Percentiles rank a stretch among this genome's conserved stretches.
phyloP scores from a whole-genome alignment of 2,329 filamentous ascomycete genomes.

The Mariannaea elegans region DNA sequence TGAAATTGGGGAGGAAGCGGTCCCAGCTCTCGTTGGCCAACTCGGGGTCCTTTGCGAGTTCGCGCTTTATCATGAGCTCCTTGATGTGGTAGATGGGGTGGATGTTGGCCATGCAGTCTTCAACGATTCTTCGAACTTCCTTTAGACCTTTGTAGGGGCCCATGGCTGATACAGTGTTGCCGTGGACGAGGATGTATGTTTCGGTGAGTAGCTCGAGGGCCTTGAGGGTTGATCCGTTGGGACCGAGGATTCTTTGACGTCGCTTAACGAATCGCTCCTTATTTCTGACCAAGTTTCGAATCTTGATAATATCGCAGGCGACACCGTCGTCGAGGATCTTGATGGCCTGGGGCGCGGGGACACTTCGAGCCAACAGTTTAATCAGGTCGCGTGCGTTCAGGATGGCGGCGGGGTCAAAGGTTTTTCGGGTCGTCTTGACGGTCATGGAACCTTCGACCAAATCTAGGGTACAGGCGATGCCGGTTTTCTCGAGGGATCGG shows the following conservation, averaged over 20 bases:
- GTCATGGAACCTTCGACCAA: conserved; percentile 96
- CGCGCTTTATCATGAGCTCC: conserved; percentile 91
- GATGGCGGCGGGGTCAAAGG: conserved; percentile 90
- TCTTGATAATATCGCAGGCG: conserved; percentile 96
- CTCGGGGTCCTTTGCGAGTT: conserved; percentile 88
- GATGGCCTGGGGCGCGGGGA: conserved; percentile 90
- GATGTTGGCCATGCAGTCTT: conserved; percentile 97
- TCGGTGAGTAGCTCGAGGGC: conserved; percentile 90
- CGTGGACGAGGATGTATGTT: conserved; percentile 94
- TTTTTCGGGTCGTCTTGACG: conserved; percentile 92
- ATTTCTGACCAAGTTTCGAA: conserved; percentile 86
- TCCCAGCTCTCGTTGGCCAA: conserved; percentile 93
- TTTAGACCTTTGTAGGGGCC: conserved; percentile 93
- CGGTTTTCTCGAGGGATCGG: conserved; percentile 83
- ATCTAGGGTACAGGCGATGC: conserved; percentile 91
- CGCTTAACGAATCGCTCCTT: conserved; percentile 97
- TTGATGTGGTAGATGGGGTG: conserved; percentile 87
- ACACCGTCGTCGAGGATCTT: conserved; percentile 94
- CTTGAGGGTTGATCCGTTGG: conserved; percentile 91
- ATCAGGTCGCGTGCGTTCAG: conserved; percentile 94
- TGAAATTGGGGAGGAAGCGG: conserved; percentile 95
- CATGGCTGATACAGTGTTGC: conserved; percentile 94
- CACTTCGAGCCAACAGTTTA: conserved; percentile 88
- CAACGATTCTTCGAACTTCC: conserved; percentile 86
- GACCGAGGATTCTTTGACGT: conserved; percentile 89